Evolutionary conservation across 352 stramenopile genomes (phyloP), one percentile per base, ranked within the genome.

Genomic region (Plasmopara viticola): DNA sequence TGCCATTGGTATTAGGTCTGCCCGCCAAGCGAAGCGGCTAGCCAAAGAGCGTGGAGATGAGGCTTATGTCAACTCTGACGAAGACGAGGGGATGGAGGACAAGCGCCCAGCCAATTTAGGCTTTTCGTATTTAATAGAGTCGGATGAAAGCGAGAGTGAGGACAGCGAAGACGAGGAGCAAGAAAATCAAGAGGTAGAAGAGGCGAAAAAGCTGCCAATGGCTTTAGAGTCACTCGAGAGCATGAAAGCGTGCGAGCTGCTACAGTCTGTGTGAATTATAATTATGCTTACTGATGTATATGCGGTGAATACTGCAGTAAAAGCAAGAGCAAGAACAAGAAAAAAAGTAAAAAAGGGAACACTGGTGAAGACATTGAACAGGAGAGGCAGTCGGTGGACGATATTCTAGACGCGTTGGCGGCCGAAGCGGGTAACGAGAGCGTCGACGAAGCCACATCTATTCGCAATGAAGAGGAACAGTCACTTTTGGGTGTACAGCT

Each of bases 41-140:
- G 64, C 72, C 10, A 67, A 66, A 41, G 68, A 84, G 61, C 44
- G 49, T 14, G 35, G 53, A 8, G 51, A 35, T 6, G 42, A 50
- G 8, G 39, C 15, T 12, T 62, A 77, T 9, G 48, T 58, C 25
- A 47, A 64, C 7, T 28, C 17, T 30, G 41, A 42, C 5, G 62
- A 75, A 40, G 71, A 55, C 10, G 63, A 78, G 44, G 71, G 78
- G 43, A 49, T 75, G 18, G 76, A 80, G 56, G 62, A 79, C 52
- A 86, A 85, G 65, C 64, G 67, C 2, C 58, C 78, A 17, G 65
- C 66, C 13, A 75, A 69, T 28, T 61, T 69, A 9, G 78, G 80
- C 30, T 94, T 94, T 51, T 65, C 77, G 6, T 94, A 87, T 46
- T 64, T 94, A 15, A 73, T 60, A 1, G 71, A 85, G 33, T 91